Percentiles rank a stretch among this genome's conserved stretches.
Evolutionary conservation across 2,329 filamentous ascomycete species (phyloP).

Genomic region (Epichloe elymi): DNA sequence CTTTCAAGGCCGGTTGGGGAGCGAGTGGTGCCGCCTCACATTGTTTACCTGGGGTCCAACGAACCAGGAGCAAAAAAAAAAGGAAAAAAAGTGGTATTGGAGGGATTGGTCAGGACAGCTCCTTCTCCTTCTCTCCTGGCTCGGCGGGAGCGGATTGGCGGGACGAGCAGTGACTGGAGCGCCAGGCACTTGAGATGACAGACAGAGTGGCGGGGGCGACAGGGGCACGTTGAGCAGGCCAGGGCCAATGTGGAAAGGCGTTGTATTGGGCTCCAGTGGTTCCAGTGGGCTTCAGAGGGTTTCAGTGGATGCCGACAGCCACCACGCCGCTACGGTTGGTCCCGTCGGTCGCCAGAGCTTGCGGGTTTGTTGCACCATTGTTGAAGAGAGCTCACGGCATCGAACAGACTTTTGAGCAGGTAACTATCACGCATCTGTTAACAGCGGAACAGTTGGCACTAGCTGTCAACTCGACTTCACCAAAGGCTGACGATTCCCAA

Average conservation of each 20-base stretch:
- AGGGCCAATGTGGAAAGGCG: neutral
- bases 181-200: neutral
- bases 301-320: neutral
- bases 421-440: too few species aligned
- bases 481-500: too few species aligned
- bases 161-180: neutral
- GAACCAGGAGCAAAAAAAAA: neutral
- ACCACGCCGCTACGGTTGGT: conserved; percentile 4
- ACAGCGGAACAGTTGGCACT: neutral
- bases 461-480: too few species aligned
- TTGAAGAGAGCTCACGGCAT: too few species aligned
- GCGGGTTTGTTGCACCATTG: neutral
- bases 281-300: neutral
- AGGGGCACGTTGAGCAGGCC: too few species aligned
- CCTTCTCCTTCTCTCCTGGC: neutral
- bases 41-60: conserved; percentile 2
- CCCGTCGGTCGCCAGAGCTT: conserved; percentile 1
- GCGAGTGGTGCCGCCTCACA: neutral
- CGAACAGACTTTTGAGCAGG: too few species aligned
- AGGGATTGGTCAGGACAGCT: neutral
- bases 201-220: neutral
- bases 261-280: neutral
- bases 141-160: neutral
- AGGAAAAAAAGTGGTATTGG: neutral
- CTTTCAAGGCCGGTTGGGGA: neutral